A percentile compares a stretch with the other conserved stretches of the same genome.
phyloP scores from a whole-genome alignment of 192 early-diverging fungal genomes.

The Coemansia sp. region DNA sequence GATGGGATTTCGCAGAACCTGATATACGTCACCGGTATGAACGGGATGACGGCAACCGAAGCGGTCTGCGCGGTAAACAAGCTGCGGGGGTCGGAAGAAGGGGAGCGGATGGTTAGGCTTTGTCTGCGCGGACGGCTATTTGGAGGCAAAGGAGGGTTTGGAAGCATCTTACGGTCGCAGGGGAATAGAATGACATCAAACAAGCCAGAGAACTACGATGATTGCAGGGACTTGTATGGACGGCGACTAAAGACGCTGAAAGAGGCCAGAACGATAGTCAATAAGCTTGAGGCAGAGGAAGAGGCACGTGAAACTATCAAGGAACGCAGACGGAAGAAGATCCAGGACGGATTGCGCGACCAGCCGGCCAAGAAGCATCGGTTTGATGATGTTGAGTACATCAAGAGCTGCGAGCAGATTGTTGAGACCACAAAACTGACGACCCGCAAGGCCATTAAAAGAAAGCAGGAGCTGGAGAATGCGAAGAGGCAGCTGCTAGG shows the following conservation, averaged over 20 bases:
- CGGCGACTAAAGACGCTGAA: conserved; percentile 85
- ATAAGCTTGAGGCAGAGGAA: conserved; percentile 24
- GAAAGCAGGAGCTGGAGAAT: not conserved
- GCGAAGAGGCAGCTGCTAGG: not conserved
- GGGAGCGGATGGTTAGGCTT: conserved; percentile 19
- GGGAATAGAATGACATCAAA: conserved; percentile 86
- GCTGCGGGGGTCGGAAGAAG: not conserved
- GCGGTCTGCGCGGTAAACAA: not conserved
- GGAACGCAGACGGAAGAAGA: conserved; percentile 82
- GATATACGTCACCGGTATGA: conserved; percentile 30
- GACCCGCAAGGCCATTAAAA: conserved; percentile 42
- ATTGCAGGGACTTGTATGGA: conserved; percentile 90
- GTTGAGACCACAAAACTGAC: conserved; percentile 63
- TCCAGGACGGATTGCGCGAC: conserved; percentile 74
- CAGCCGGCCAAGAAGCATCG: conserved; percentile 68
- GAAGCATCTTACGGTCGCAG: conserved; percentile 88
- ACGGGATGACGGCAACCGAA: conserved; percentile 25
- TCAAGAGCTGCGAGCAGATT: conserved; percentile 65
- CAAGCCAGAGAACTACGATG: conserved; percentile 90
- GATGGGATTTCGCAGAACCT: not conserved
- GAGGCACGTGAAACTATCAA: conserved; percentile 24
- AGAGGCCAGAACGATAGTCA: conserved; percentile 78
- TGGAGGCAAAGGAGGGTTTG: conserved; percentile 98
- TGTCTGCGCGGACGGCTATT: conserved; percentile 40
- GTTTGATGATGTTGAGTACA: conserved; percentile 83